Evolutionary conservation across 2,329 filamentous ascomycete genomes (phyloP).

Genomic region (Thyridium curvatum): DNA sequence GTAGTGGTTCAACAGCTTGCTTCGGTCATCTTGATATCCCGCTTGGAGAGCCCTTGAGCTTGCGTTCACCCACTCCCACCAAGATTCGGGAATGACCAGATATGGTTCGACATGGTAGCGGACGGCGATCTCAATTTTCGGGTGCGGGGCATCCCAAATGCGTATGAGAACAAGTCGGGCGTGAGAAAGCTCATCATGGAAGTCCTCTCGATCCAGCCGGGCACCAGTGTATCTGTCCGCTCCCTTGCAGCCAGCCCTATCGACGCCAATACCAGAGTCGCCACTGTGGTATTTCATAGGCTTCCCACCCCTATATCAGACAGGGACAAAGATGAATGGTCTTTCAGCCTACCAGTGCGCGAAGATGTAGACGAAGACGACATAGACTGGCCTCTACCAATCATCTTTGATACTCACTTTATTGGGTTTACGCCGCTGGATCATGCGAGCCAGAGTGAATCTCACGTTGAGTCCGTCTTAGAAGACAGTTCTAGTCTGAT

Average conservation of each 20-base stretch:
- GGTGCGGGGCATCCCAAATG: background rate
- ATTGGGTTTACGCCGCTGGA: conserved; percentile 7
- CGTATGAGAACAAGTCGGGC: background rate
- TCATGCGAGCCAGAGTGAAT: conserved; percentile 1
- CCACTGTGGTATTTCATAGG: background rate
- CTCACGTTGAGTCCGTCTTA: background rate
- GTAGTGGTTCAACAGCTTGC: no score
- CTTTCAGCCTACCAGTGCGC: background rate
- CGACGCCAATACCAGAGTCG: background rate
- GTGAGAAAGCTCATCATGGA: background rate
- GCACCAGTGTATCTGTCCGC: background rate
- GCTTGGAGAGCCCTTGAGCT: no score
- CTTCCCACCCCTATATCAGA: background rate
- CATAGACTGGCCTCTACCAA: conserved; percentile 4
- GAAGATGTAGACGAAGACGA: background rate
- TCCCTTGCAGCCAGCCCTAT: background rate
- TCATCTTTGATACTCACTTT: conserved; percentile 8
- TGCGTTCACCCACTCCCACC: no score
- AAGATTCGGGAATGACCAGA: no score
- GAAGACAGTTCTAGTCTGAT: conserved; percentile 5
- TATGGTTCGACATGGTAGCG: background rate
- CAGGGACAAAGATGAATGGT: background rate
- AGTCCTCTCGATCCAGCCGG: background rate
- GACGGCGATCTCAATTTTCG: background rate
- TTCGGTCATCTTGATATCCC: no score